These are phyloP conservation scores for Fusarium equiseti DNA, from an alignment of 2,329 filamentous ascomycete species.

Conservation along the genomic window DNA sequence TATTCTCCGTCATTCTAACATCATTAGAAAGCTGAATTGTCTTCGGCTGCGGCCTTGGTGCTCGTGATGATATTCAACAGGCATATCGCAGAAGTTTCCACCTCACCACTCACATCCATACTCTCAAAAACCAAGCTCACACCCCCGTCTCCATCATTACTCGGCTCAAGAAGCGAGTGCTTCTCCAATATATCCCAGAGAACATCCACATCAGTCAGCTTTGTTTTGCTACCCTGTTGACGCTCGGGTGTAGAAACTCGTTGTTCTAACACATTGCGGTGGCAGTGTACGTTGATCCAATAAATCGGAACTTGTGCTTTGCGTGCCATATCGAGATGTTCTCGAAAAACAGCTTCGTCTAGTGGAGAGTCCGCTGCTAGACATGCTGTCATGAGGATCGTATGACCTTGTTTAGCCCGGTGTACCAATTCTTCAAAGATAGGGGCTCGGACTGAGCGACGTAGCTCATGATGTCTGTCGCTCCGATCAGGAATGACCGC, in stretches of 20 bases:
- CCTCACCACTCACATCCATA: background rate
- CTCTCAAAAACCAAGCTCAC: background rate
- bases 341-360: slow-evolving; percentile 22
- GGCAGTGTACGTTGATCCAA: slow-evolving; percentile 27
- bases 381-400: slow-evolving; percentile 39
- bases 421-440: slow-evolving; percentile 29
- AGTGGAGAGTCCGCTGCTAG: slow-evolving; percentile 13
- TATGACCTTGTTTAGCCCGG: slow-evolving; percentile 11
- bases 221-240: background rate
- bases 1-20: background rate
- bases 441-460: slow-evolving; percentile 25
- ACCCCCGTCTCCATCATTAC: fast-evolving
- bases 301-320: background rate
- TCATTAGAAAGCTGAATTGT: too few relatives aligned
- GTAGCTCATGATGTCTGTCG: slow-evolving; percentile 36
- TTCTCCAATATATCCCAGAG: background rate
- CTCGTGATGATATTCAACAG: background rate
- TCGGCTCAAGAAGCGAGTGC: background rate
- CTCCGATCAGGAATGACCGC: slow-evolving; percentile 28
- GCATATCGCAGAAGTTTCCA: background rate
- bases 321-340: slow-evolving; percentile 29
- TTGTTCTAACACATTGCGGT: background rate
- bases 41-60: background rate
- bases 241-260: background rate
- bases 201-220: background rate